Evolutionary conservation across 768 basidiomycete species (phyloP), one percentile per base, ranked within the genome.

Genomic region (Russula virescens): DNA sequence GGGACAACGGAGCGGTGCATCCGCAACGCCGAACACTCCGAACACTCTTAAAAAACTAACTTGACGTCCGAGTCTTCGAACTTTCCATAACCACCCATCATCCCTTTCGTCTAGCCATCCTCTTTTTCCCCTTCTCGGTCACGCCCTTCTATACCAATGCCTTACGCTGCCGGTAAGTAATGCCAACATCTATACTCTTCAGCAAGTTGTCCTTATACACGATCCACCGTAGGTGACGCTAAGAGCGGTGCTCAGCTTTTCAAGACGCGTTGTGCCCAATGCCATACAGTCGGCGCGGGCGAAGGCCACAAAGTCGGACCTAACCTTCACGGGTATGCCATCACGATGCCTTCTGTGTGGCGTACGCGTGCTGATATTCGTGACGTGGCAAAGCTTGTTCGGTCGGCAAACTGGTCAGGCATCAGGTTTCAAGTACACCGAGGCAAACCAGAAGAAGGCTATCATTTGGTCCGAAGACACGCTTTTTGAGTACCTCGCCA

Each of bases 391-490:
- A 38, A 91, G 91, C 38, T 66, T 93, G 70, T 89, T 93, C 68
- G 91, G 91, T 55, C 91, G 91, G 63, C 83, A 90, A 74, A 88
- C 92, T 35, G 96, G 96, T 60, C 85, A 89, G 70, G 91, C 80
- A 26, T 86, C 89, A 23, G 88, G 87, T 56, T 98, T 80, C 84
- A 86, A 88, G 3, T 98, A 96, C 80, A 94, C 95, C 54, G 84
- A 92, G 49, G 95, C 95, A 69, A 98, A 98, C 78, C 79, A 97
- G 61, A 94, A 89, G 83, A 98, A 98, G 83, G 94, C 87, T 58
- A 81, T 98, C 64, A 76, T 74, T 35, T 98, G 96, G 95, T 77
- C 80, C 40, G 88, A 92, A 76, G 55, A 86, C 19, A 96, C 94
- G n/a, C 81, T 98, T 43, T 97, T 96, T 73, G 95, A 95, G 62